Base-by-base conservation (phyloP, 441 rosid genomes). In the Arabidopsis hybrid region DNA sequence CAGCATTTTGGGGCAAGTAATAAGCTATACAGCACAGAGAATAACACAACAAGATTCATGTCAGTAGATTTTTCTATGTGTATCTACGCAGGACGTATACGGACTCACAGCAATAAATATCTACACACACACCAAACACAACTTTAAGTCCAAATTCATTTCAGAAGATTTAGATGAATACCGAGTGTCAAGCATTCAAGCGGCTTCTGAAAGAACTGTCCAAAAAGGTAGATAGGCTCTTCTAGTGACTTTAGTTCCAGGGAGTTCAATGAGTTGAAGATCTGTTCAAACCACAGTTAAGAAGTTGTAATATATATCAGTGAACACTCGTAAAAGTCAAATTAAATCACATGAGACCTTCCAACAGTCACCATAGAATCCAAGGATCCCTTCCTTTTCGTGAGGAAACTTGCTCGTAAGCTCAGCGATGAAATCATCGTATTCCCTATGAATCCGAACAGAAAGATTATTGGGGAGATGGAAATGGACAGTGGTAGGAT, bases 401-500 rank as follows among this genome's bases (percentile, higher is more conserved):
- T 88, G 93, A 3, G 97, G 97, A 72, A 95, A 95, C 79, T 75
- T 91, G 75, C 83, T 32, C 1, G 83, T 85, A 69, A 95, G 86
- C 35, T 92, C 97, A 36, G 70, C 16, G 56, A 92, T 68, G 74
- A 92, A 95, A 39, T 89, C 89, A 51, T 42, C 49, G 66, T 88
- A 92, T 65, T 86, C 97, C 82, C 83, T 85, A 86, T 91, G 95
- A 70, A 92, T 88, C 53, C 7, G 91, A 74, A 92, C 85, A 45
- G 95, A 92, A 56, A 95, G 92, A 71, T 85, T 56, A 77, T 81
- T 83, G 8, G 96, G 97, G 61, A 91, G 92, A 83, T 92, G 98
- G 85, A 88, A 95, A 91, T 95, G 95, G 71, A 95, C 95, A 31
- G 98, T 92, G 10, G 90, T 91, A 8, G 95, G 98, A 79, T 95